Evolutionary conservation across 106 monocot genomes (phyloP).

Genomic region (Vanilla planifolia): DNA sequence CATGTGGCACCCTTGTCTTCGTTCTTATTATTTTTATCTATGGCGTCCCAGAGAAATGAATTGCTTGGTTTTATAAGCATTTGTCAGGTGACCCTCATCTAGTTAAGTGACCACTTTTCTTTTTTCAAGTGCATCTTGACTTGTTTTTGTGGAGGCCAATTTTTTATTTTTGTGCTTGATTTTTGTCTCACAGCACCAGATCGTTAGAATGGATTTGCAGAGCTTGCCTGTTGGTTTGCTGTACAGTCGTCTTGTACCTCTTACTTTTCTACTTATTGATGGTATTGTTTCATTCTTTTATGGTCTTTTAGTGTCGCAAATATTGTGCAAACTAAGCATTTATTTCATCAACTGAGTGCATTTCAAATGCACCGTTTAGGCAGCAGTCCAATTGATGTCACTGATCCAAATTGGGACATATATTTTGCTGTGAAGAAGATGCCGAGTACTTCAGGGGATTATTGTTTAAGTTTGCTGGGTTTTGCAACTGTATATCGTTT

Average conservation of each 20-base stretch:
- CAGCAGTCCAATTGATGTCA: conserved; percentile 68
- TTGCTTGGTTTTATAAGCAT: too few relatives aligned
- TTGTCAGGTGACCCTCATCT: too few relatives aligned
- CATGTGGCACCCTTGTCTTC: too few relatives aligned
- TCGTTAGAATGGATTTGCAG: conserved; percentile 56
- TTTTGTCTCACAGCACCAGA: conserved; percentile 22
- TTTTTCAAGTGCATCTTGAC: too few relatives aligned
- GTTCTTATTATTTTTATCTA: too few relatives aligned
- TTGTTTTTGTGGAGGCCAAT: neutral
- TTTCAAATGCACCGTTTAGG: conserved; percentile 32
- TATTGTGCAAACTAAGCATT: neutral
- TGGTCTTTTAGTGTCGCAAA: conserved; percentile 1
- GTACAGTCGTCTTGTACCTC: conserved; percentile 73
- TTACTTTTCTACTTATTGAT: conserved; percentile 87
- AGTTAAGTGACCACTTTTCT: too few relatives aligned
- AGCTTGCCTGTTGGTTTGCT: conserved; percentile 49
- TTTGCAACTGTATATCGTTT: conserved; percentile 81
- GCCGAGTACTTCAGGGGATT: conserved; percentile 20
- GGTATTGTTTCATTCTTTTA: conserved; percentile 30
- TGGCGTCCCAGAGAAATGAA: too few relatives aligned
- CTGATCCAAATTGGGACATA: conserved; percentile 89
- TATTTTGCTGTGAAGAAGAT: conserved; percentile 59
- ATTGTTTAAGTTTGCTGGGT: conserved; percentile 40
- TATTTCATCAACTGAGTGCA: neutral
- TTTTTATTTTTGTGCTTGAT: conserved; percentile 2